Base-by-base conservation (phyloP, 495 filamentous ascomycete species). In the Neurospora hispaniola region DNA sequence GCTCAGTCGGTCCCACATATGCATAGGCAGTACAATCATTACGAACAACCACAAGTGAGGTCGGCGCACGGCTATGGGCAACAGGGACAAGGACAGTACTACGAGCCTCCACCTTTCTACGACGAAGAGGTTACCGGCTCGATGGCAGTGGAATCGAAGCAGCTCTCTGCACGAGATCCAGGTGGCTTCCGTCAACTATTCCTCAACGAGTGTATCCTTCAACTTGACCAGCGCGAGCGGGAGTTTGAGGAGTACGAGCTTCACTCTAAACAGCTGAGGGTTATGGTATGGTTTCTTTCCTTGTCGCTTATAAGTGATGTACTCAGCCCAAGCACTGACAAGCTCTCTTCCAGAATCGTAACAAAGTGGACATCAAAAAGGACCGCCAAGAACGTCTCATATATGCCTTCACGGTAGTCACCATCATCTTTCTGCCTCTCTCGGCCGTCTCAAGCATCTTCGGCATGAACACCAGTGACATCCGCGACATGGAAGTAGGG, bases 401-500 rank as follows among this genome's bases (percentile, higher is more conserved):
- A 42, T 87, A 86, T 74, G 85, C 54, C 10, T 90, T 91, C 74
- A 90, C 89, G 27, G 86, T 89, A 16, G 89, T 90, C 76, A 90
- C 87, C 2, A 85, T 90, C 59, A 85, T 90, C 41, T 90, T 90
- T 79, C 79, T 90, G 6, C 89, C 89, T 3, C 80, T 90, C 0
- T 87, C 84, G 10, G 89, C 89, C 79, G 88, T 90, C 76, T 88
- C 89, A 3, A 86, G 85, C 42, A 81, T 90, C 2, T 90, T 90
- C 70, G 88, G 88, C 42, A 89, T 90, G 80, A 90, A 90, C 72
- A 85, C 87, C 11, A 77, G 73, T 71, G 86, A 87, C 74, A 75
- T 88, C 6, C 82, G 85, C 14, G 81, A 86, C 74, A 87, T 86
- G 85, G 76, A 82, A 1, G 48, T 70, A 3, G 80, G 75, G 0